Percentiles rank a stretch among this genome's conserved stretches.
These are phyloP conservation scores for Penicillium coprophilum DNA, from an alignment of 495 filamentous ascomycete genomes.

Conservation along the genomic window DNA sequence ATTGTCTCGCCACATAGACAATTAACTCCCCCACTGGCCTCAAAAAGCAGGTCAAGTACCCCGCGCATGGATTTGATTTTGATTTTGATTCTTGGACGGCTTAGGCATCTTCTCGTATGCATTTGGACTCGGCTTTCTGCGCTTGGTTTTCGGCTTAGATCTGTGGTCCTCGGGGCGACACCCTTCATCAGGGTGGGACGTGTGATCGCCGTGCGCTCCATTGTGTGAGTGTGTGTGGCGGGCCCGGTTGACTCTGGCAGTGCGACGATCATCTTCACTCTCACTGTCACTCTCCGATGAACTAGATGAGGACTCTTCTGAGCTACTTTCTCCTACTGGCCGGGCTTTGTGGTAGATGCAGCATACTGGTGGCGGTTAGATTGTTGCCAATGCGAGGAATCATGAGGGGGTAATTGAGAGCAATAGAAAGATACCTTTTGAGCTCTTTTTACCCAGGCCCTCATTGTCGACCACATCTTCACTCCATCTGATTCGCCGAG, in stretches of 20 bases:
- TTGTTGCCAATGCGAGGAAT: not conserved
- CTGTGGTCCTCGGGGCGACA: conserved; percentile 27
- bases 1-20: conserved; percentile 1
- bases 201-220: conserved; percentile 5
- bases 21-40: not conserved
- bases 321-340: conserved; percentile 80
- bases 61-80: conserved; percentile 1
- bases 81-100: conserved; percentile 22
- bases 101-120: conserved; percentile 94
- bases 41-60: conserved; percentile 5
- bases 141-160: conserved; percentile 33
- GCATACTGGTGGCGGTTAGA: conserved; percentile 63
- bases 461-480: conserved; percentile 96
- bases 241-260: conserved; percentile 18
- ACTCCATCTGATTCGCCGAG: conserved; percentile 77
- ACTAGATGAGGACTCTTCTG: conserved; percentile 70
- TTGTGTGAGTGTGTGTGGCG: conserved; percentile 23
- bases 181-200: conserved; percentile 19
- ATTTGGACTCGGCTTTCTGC: conserved; percentile 76
- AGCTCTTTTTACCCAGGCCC: conserved; percentile 87
- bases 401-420: not conserved
- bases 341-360: conserved; percentile 94
- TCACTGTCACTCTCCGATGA: conserved; percentile 63
- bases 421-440: conserved; percentile 67
- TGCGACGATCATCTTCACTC: conserved; percentile 38